A percentile compares a stretch with the other conserved stretches of the same genome.
Evolutionary conservation across 2,329 filamentous ascomycete genomes (phyloP).

Genomic region (Alternaria ethzedia): DNA sequence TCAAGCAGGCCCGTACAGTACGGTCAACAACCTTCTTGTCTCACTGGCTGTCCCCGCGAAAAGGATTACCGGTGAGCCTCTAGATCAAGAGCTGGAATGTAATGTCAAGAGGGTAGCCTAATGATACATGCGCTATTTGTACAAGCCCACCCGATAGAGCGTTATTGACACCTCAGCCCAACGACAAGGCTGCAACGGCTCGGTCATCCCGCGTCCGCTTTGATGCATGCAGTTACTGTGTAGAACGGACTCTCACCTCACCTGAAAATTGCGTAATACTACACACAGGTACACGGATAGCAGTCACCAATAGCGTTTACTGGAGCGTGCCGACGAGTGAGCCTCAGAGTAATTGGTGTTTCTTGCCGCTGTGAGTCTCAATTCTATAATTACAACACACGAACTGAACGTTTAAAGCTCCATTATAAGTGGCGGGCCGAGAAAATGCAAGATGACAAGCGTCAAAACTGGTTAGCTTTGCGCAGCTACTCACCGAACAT

Average conservation of each 20-base stretch:
- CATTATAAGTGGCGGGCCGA: neutral
- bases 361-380: neutral
- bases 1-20: neutral
- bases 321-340: neutral
- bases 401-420: neutral
- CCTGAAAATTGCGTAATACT: neutral
- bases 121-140: conserved; percentile 5
- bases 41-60: neutral
- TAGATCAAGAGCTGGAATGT: neutral
- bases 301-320: neutral
- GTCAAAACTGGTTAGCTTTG: neutral
- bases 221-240: too few relatives aligned
- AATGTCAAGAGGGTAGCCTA: conserved; percentile 14
- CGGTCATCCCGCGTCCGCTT: conserved; percentile 35
- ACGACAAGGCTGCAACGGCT: conserved; percentile 22
- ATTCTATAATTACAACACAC: too few relatives aligned
- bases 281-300: neutral
- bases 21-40: neutral
- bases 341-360: neutral
- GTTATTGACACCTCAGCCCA: conserved; percentile 20
- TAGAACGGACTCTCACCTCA: too few relatives aligned
- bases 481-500: neutral
- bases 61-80: neutral
- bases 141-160: conserved; percentile 1
- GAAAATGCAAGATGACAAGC: neutral